A percentile compares a stretch with the other conserved stretches of the same genome.
Evolutionary conservation across 2,329 filamentous ascomycete genomes (phyloP).

Genomic region (Chaetothyriales sp.): DNA sequence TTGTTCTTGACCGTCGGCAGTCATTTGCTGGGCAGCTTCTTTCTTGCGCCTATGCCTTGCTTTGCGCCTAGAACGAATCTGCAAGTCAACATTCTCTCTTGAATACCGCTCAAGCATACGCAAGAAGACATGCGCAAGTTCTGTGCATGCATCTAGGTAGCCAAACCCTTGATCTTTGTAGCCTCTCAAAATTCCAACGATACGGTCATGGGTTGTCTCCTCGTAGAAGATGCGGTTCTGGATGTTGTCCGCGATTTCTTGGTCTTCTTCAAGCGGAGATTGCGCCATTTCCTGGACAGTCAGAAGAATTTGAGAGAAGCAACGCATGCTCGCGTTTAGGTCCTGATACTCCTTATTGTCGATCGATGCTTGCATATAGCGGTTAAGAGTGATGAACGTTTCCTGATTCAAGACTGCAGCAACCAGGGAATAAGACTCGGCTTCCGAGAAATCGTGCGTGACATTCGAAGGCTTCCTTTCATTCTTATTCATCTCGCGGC

Average conservation of each 20-base stretch:
- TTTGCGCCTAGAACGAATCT: constrained; percentile 69
- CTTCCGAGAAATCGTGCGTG: constrained; percentile 38
- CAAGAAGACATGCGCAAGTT: constrained; percentile 80
- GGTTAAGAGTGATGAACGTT: constrained; percentile 79
- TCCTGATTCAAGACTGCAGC: constrained; percentile 87
- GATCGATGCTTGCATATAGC: constrained; percentile 62
- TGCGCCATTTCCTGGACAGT: constrained; percentile 87
- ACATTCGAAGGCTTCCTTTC: constrained; percentile 36
- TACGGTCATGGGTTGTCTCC: constrained; percentile 78
- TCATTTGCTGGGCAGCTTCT: constrained; percentile 30
- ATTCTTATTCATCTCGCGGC: constrained; percentile 48
- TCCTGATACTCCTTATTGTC: constrained; percentile 81
- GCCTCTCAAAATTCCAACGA: constrained; percentile 64
- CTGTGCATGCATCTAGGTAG: constrained; percentile 82
- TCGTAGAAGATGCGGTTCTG: constrained; percentile 97
- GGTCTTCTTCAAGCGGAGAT: constrained; percentile 75
- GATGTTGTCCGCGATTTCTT: constrained; percentile 96
- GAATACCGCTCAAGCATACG: constrained; percentile 86
- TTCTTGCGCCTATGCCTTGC: constrained; percentile 61
- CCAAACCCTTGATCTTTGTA: constrained; percentile 92
- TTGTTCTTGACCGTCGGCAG: constrained; percentile 29
- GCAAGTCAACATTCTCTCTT: constrained; percentile 87
- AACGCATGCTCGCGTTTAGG: constrained; percentile 75
- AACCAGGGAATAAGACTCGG: constrained; percentile 70
- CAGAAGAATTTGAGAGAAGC: constrained; percentile 84